Conservation (phyloP, 169 alveolate genomes). For the Miamiensis avidus region DNA sequence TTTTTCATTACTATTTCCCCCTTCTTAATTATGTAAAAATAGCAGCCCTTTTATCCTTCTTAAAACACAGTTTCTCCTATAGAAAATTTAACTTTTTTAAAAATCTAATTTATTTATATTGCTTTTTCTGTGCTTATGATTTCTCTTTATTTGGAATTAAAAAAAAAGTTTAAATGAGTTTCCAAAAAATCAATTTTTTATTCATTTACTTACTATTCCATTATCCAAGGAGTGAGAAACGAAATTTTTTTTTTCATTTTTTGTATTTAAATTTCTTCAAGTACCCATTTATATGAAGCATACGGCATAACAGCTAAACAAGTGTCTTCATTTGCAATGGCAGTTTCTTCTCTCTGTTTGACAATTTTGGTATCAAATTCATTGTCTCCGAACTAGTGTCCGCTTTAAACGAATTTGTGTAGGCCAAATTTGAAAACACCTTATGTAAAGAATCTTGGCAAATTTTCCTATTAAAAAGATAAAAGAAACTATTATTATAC, state of each 20-base stretch:
- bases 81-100: too few species aligned
- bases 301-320: not conserved
- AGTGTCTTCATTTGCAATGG: not conserved
- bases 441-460: not conserved
- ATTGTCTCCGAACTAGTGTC: not conserved
- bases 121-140: not conserved
- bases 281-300: too few species aligned
- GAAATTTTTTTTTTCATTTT: too few species aligned
- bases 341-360: not conserved
- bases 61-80: not conserved
- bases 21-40: not conserved
- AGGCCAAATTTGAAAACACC: not conserved
- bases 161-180: too few species aligned
- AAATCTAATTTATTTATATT: too few species aligned
- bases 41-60: not conserved
- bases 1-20: not conserved
- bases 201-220: too few species aligned
- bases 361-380: not conserved
- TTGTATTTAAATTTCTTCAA: not conserved
- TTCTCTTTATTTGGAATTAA: too few species aligned
- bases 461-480: not conserved
- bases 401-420: not conserved
- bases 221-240: too few species aligned
- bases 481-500: not conserved
- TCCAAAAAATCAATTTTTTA: too few species aligned